These are phyloP conservation scores for Candida mesenterica DNA, from an alignment of 1,139 yeast genomes.

Conservation along the genomic window DNA sequence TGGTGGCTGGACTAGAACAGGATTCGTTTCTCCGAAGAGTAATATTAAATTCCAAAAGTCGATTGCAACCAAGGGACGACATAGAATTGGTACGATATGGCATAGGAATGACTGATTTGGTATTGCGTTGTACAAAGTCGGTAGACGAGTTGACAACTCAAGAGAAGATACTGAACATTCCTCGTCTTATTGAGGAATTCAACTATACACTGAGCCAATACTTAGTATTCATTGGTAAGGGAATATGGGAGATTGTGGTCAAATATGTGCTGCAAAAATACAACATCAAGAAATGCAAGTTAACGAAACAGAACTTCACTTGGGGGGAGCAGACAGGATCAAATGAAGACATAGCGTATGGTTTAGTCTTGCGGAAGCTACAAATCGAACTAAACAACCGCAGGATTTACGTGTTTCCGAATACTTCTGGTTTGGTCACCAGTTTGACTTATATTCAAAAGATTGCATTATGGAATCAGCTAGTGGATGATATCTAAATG, in stretches of 20 bases:
- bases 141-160: constrained; percentile 50
- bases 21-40: constrained; percentile 15
- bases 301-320: constrained; percentile 26
- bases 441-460: constrained; percentile 46
- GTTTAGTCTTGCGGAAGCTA: constrained; percentile 18
- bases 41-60: constrained; percentile 8
- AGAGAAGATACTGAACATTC: constrained; percentile 60
- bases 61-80: constrained; percentile 40
- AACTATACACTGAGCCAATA: constrained; percentile 33
- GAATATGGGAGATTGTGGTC: constrained; percentile 69
- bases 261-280: constrained; percentile 12
- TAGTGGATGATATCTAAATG: constrained; percentile 20
- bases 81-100: constrained; percentile 42
- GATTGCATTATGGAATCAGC: constrained; percentile 46
- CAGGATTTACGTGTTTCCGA: constrained; percentile 60
- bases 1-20: constrained; percentile 10
- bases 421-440: constrained; percentile 75
- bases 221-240: constrained; percentile 68
- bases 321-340: constrained; percentile 52
- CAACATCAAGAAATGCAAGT: constrained; percentile 20
- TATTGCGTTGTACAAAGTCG: constrained; percentile 60
- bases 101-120: constrained; percentile 74
- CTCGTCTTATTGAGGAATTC: constrained; percentile 50
- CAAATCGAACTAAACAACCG: constrained; percentile 14
- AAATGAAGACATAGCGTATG: constrained; percentile 15